Evolutionary conservation across 169 alveolate genomes (phyloP).

Genomic region (Eimeria sp.): DNA sequence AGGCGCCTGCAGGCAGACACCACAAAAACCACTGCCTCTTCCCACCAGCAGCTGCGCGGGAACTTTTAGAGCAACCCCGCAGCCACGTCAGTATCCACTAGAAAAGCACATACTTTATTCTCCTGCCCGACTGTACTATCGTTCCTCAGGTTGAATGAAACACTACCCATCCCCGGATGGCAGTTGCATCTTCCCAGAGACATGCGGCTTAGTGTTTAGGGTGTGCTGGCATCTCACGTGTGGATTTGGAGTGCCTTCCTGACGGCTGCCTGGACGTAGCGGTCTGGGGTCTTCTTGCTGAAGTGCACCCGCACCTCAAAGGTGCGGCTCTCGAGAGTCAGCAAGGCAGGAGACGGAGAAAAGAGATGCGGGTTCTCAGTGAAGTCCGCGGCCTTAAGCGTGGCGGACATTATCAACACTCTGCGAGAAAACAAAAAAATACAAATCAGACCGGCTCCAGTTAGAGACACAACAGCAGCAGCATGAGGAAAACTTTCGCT

Average conservation of each 20-base stretch:
- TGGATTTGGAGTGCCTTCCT: constrained; percentile 89
- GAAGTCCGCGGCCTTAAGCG: constrained; percentile 96
- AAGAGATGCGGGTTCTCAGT: constrained; percentile 93
- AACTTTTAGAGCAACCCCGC: not conserved
- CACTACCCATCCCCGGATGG: not conserved
- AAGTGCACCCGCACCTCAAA: constrained; percentile 95
- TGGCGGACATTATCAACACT: constrained; percentile 99
- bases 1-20: constrained; percentile 89
- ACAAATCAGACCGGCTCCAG: not conserved
- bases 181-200: not conserved
- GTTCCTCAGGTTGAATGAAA: not conserved
- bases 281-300: constrained; percentile 92
- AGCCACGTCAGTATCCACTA: not conserved
- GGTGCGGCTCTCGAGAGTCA: constrained; percentile 95
- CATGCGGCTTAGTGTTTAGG: not conserved
- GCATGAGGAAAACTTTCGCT: not conserved
- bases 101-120: too few relatives aligned
- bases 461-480: not conserved
- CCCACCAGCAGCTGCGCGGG: not conserved
- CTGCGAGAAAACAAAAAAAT: constrained; percentile 84
- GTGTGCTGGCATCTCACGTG: constrained; percentile 27
- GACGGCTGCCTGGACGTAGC: constrained; percentile 94
- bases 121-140: too few relatives aligned
- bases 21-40: not conserved
- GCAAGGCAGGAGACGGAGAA: constrained; percentile 91